Base-by-base conservation (phyloP, 2,329 filamentous ascomycete species). In the Plectosphaerella plurivora region DNA sequence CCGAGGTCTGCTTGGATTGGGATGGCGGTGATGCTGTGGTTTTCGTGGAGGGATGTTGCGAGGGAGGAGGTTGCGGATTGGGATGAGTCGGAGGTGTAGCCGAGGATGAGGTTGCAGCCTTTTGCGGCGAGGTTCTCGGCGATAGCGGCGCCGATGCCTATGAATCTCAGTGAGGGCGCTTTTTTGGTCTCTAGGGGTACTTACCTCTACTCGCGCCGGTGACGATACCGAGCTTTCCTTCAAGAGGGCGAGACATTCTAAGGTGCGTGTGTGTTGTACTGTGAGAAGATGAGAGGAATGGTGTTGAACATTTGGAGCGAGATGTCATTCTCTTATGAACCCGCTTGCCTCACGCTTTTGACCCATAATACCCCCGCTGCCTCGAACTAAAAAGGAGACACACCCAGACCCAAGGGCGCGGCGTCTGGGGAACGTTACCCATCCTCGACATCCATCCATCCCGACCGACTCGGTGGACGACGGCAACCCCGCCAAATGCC, bases 121-220 rank as follows among this genome's bases (percentile, higher is more conserved):
- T 91, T 89, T 58, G 76, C 76, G 53, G 87, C 88, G 28, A 91
- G 80, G 61, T 89, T 90, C 51, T 82, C 78, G 47, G 86, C 84
- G 51, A 80, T 78, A 42, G 74, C 73, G 48, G 68, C 68, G 45
- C 89, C 89, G 61, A 94, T 93, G 59, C 89, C 89, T 91, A 57
- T 14, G 51, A 44, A 49, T 51, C 54, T n/a, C n/a, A n/a, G 39
- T 35, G 14, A 50, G 39, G 8, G 15, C n/a, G 18, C 4, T 11
- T 8, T 7, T 39, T 50, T 18, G 52, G n/a, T 1, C 1, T 36
- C 14, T n/a, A 15, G 12, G 10, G 2, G 16, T 20, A 15, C 61
- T 56, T 75, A 89, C 89, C 88, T 75, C 90, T 75, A 53, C 89
- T 91, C 54, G 84, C 87, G 52, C 90, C 90, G 1, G 90, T 94